Evolutionary conservation across 768 basidiomycete species (phyloP), one percentile per base, ranked within the genome.

Genomic region (Calocera cornea): DNA sequence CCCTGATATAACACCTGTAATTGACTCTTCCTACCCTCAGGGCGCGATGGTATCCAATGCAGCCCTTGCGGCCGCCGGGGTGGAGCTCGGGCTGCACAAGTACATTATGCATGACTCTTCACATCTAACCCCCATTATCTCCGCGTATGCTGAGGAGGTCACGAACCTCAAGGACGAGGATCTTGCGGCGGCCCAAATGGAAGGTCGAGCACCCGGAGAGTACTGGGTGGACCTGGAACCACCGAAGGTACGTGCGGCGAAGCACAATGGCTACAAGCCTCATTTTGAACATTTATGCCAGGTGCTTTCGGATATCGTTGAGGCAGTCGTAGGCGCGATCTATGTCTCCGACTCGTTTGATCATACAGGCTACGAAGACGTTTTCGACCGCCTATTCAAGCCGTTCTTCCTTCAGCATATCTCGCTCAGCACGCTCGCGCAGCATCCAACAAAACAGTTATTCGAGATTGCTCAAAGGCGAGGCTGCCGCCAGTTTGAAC

Each of bases 41-140:
- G 83, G 84, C 33, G 87, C 88, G 8, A 92, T 93, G 90, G 90
- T 93, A 31, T 90, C 89, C 2, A 92, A 92, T 74, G 82, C 85
- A 34, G 80, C 87, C 19, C 78, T 93, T 47, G 89, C 87, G 41
- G 87, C 90, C 1, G 75, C 92, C 68, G 90, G 88, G 70, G 85
- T 92, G 19, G 81, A 81, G 70, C 82, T 83, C 65, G 87, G 87
- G 36, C 77, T 94, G 66, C 78, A 89, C 67, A 76, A 85, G 47
- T 78, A 87, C 75, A 76, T 92, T 31, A 78, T 83, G 60, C 80
- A 83, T 65, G 84, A 84, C 65, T 86, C 86, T 2, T 77, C 80
- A 44, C 77, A 80, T 14, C 76, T 90, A 11, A 79, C 79, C 19
- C 75, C 72, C 44, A 77, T 77, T 54, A 85, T 92, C 64, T 76